Evolutionary conservation across 805 yeast genomes (phyloP).

Genomic region (Saturnispora kantuleensis): DNA sequence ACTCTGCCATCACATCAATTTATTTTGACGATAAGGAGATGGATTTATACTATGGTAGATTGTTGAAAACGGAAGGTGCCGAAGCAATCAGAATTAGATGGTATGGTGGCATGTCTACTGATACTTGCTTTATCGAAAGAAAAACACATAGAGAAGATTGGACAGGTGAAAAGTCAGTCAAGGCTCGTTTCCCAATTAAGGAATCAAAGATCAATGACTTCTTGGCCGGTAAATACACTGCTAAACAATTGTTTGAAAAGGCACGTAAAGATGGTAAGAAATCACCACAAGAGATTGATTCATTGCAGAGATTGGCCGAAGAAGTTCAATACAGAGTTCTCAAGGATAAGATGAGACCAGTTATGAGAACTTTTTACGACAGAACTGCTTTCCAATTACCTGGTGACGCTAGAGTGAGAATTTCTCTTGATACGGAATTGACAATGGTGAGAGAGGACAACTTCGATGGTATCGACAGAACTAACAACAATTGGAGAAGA

Average conservation of each 20-base stretch:
- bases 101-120: conserved; percentile 97
- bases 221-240: conserved; percentile 75
- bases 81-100: conserved; percentile 97
- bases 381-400: conserved; percentile 99
- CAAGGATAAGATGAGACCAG: conserved; percentile 82
- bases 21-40: conserved; percentile 85
- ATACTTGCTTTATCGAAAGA: conserved; percentile 89
- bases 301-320: conserved; percentile 81
- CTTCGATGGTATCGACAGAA: conserved; percentile 86
- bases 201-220: conserved; percentile 85
- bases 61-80: conserved; percentile 96
- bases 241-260: conserved; percentile 82
- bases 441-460: conserved; percentile 97
- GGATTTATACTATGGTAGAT: conserved; percentile 89
- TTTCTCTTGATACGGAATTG: conserved; percentile 92
- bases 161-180: conserved; percentile 99
- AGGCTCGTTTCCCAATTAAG: conserved; percentile 88
- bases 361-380: conserved; percentile 89
- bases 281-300: conserved; percentile 76
- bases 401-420: conserved; percentile 98
- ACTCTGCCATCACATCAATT: conserved; percentile 92
- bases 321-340: conserved; percentile 89
- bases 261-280: conserved; percentile 90
- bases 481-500: conserved; percentile 93
- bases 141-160: conserved; percentile 98